Evolutionary conservation across 1,284 basidiomycete species (phyloP), one percentile per base, ranked within the genome.

Genomic region (Heterobasidion irregulare): DNA sequence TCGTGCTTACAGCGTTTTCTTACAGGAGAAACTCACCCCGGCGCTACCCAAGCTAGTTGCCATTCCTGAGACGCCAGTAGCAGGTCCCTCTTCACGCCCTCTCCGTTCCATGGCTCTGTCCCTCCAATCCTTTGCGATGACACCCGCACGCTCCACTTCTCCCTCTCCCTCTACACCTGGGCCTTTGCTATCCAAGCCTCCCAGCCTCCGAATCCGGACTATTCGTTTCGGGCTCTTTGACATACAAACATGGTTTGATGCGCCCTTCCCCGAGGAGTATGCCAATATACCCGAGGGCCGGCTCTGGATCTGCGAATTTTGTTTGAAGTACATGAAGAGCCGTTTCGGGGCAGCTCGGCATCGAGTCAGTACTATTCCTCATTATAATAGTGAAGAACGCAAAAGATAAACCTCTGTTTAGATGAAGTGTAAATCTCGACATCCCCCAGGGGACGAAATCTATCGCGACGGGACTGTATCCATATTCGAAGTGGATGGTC

Each of bases 261-360:
- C 97, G 9, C 97, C 97, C 1, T 99, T 98, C 68, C 97, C 97
- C 0, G 96, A 99, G 70, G 97, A 99, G 70, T 99, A 98, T 70
- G 85, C 92, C 34, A 84, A 86, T 60, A 89, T 98, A 53, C 92
- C 94, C 6, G 94, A 98, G 63, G 96, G 96, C 10, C 78, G 88
- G 51, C 72, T 99, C 47, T 98, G 94, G 94, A 86, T 98, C 66
- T 99, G 97, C 72, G 95, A 98, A 68, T 97, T 92, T 70, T 99
- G 97, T 69, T 70, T 99, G 62, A 99, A 97, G 75, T 99, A 98
- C 67, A 98, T 98, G 90, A 96, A 95, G 77, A 95, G 91, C 65
- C 81, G 83, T 19, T 98, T 98, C 70, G 89, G 90, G 54, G 88
- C 90, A 53, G 80, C 79, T 53, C 75, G 97, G 60, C 97, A 99